A percentile compares a stretch with the other conserved stretches of the same genome.
These are phyloP conservation scores for Globisporangium abappressorium DNA, from an alignment of 352 stramenopile species.

Conservation along the genomic window DNA sequence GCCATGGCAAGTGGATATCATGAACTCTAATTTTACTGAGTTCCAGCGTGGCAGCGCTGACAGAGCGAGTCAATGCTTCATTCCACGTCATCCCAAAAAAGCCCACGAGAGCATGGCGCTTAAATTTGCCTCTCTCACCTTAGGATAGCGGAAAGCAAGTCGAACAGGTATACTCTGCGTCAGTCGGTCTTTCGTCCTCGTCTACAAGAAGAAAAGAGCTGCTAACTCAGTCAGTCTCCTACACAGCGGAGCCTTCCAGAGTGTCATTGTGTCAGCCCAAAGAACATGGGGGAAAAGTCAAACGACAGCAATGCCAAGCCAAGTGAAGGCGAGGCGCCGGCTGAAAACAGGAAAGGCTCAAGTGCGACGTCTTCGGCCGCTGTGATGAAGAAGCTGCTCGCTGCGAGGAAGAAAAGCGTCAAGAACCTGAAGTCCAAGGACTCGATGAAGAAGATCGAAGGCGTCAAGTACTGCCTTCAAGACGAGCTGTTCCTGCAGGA, in stretches of 20 bases:
- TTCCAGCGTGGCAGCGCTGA: not conserved
- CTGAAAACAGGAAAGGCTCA: not conserved
- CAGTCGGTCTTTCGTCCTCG: not conserved
- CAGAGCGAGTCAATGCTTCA: not conserved
- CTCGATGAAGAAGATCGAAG: constrained; percentile 57
- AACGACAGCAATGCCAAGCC: not conserved
- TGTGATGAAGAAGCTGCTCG: constrained; percentile 30
- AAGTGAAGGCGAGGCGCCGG: not conserved
- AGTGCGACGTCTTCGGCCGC: not conserved
- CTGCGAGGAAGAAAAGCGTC: constrained; percentile 50
- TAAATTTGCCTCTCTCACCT: not conserved
- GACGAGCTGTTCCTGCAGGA: constrained; percentile 61
- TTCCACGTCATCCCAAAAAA: not conserved
- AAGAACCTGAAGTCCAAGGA: constrained; percentile 75
- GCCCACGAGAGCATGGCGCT: not conserved
- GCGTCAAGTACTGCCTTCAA: constrained; percentile 42
- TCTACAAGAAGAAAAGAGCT: not conserved
- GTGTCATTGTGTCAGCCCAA: not conserved
- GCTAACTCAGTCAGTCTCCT: not conserved
- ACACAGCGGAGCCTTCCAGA: not conserved
- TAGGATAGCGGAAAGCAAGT: not conserved
- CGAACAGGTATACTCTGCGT: not conserved
- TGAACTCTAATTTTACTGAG: not conserved
- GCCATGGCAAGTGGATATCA: not conserved
- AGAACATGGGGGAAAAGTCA: not conserved